These are phyloP conservation scores for Zea mays DNA, from an alignment of 176 grass and related monocot species.

Conservation along the genomic window Zm-B73-REFERENCE-NAM-5.0 NC_050097.1:230675501-230676000, in stretches of 20 bases:
- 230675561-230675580: constrained; percentile 43
- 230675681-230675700: constrained; percentile 67
- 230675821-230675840: constrained; percentile 64
- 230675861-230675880: too few relatives aligned
- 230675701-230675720: constrained; percentile 66
- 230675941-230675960: too few relatives aligned
- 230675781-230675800: constrained; percentile 83
- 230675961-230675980: too few relatives aligned
- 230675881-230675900: too few relatives aligned
- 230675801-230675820: constrained; percentile 61
- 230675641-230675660: constrained; percentile 69
- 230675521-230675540: too few relatives aligned
- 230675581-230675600: constrained; percentile 75
- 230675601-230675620: constrained; percentile 86
- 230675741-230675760: constrained; percentile 70
- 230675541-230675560: too few relatives aligned
- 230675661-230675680: constrained; percentile 82
- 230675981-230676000: too few relatives aligned
- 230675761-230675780: constrained; percentile 78
- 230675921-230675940: too few relatives aligned
- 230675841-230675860: constrained; percentile 37
- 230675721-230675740: constrained; percentile 74
- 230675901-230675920: too few relatives aligned
- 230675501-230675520: too few relatives aligned
- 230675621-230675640: constrained; percentile 76